Conservation (phyloP, 768 basidiomycete species). For the Vararia minispora region DNA sequence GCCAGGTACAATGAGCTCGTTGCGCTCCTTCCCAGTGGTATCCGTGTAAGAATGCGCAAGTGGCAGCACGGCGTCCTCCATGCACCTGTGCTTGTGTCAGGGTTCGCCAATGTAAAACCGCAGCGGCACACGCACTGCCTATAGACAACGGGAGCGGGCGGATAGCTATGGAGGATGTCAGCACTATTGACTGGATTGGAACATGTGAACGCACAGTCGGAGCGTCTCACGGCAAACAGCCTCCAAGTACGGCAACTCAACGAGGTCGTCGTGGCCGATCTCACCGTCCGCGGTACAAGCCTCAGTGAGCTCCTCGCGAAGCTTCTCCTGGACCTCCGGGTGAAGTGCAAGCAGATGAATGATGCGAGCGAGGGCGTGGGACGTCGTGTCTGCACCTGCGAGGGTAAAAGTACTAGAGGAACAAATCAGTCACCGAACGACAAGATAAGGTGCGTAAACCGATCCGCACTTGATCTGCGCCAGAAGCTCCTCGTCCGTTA, state of each 20-base stretch:
- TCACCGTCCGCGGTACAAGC: slow-evolving; percentile 12
- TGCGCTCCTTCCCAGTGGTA: not conserved
- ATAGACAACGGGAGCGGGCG: no score
- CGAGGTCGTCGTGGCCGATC: slow-evolving; percentile 17
- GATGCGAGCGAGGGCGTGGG: slow-evolving; percentile 19
- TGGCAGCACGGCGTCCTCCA: not conserved
- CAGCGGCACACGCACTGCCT: not conserved
- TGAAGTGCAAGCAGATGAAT: slow-evolving; percentile 17
- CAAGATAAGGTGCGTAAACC: not conserved
- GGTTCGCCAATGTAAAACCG: not conserved
- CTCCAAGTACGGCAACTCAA: slow-evolving; percentile 19
- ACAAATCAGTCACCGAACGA: not conserved
- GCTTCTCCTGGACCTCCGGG: slow-evolving; percentile 17
- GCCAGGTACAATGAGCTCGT: not conserved
- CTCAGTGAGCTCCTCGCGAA: slow-evolving; percentile 17
- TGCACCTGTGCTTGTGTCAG: not conserved
- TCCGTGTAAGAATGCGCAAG: not conserved
- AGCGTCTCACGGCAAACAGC: slow-evolving; percentile 18
- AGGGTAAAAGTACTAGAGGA: slow-evolving; percentile 14
- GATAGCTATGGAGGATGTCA: not conserved
- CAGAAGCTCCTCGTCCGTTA: slow-evolving; percentile 17
- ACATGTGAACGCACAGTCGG: slow-evolving; percentile 15
- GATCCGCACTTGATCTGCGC: slow-evolving; percentile 17
- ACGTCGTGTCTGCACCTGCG: slow-evolving; percentile 20
- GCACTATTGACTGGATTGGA: not conserved